These are phyloP conservation scores for Neofusicoccum ribis DNA, from an alignment of 2,329 filamentous ascomycete genomes.

Conservation along the genomic window DNA sequence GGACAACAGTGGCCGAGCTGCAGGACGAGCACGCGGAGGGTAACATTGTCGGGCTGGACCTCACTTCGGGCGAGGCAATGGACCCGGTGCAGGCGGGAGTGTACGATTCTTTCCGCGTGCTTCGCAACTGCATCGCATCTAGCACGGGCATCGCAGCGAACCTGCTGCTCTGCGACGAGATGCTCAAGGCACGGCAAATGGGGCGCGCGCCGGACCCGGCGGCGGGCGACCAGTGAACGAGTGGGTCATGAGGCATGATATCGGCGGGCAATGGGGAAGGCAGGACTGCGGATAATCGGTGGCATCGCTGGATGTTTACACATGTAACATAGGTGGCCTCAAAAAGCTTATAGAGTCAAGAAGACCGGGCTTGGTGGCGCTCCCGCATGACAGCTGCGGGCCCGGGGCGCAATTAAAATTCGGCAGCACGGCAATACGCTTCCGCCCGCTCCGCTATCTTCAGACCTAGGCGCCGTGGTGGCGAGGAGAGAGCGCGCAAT, in stretches of 20 bases:
- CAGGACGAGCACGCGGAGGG: constrained; percentile 86
- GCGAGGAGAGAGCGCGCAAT: neutral
- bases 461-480: neutral
- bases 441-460: neutral
- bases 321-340: constrained; percentile 19
- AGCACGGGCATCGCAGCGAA: constrained; percentile 95
- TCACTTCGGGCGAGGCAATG: constrained; percentile 88
- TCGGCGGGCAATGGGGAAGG: neutral
- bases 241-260: constrained; percentile 4
- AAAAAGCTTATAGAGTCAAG: constrained; percentile 14
- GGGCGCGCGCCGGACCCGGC: constrained; percentile 35
- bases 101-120: constrained; percentile 92
- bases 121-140: constrained; percentile 90
- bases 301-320: neutral
- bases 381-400: constrained; percentile 7
- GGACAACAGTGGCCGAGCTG: constrained; percentile 69
- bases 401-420: constrained; percentile 5
- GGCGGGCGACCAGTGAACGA: constrained; percentile 23
- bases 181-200: constrained; percentile 98
- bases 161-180: constrained; percentile 90
- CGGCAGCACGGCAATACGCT: neutral
- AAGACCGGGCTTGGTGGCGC: neutral
- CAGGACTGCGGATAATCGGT: constrained; percentile 10
- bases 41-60: constrained; percentile 80
- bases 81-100: constrained; percentile 90